Percentiles rank a stretch among this genome's conserved stretches.
These are phyloP conservation scores for Ustilago crameri DNA, from an alignment of 1,284 basidiomycete genomes.

Conservation along the genomic window DNA sequence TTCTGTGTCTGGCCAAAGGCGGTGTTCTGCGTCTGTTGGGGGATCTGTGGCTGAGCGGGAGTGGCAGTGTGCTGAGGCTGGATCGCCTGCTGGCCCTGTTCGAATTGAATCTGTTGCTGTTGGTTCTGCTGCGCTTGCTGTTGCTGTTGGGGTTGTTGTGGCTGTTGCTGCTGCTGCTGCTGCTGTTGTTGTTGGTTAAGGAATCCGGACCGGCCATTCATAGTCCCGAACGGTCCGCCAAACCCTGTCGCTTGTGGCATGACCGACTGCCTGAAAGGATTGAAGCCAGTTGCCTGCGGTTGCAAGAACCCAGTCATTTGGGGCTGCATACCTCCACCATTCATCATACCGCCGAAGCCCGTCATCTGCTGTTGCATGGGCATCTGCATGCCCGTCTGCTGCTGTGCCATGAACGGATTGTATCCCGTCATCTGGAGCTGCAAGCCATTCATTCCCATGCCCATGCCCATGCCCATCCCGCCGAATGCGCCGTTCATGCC, in stretches of 20 bases:
- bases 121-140: conserved; percentile 31
- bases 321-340: conserved; percentile 43
- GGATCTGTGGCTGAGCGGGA: conserved; percentile 43
- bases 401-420: conserved; percentile 69
- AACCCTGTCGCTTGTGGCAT: conserved; percentile 61
- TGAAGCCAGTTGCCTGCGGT: conserved; percentile 80
- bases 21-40: conserved; percentile 20
- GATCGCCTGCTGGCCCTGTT: conserved; percentile 21
- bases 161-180: conserved; percentile 36
- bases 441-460: conserved; percentile 33
- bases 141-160: conserved; percentile 10
- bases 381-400: conserved; percentile 44
- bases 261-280: conserved; percentile 74
- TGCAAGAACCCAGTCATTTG: conserved; percentile 72
- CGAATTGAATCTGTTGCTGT: conserved; percentile 20
- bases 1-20: conserved; percentile 10
- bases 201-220: conserved; percentile 32
- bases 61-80: conserved; percentile 44
- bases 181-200: conserved; percentile 34
- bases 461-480: conserved; percentile 70
- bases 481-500: conserved; percentile 39
- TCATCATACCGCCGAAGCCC: conserved; percentile 68
- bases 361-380: conserved; percentile 74
- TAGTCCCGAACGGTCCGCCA: conserved; percentile 38
- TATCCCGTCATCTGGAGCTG: conserved; percentile 69